These are phyloP conservation scores for Colletotrichum salicis DNA, from an alignment of 2,329 filamentous ascomycete species.

Conservation along the genomic window DNA sequence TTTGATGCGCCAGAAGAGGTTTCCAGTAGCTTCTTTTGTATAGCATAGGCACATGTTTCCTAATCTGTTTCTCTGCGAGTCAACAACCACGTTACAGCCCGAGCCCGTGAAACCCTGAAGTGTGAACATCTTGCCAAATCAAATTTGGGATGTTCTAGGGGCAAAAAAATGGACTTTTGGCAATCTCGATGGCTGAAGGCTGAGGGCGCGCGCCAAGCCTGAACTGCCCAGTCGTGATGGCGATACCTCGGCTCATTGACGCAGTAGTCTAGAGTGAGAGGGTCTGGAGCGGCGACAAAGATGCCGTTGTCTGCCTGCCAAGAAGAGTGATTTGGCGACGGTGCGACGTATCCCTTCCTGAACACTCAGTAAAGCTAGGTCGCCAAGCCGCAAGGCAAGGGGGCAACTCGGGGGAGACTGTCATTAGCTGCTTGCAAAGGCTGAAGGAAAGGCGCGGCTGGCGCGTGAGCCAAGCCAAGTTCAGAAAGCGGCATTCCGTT, in stretches of 20 bases:
- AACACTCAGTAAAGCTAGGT: background rate
- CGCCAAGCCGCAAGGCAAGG: background rate
- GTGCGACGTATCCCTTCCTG: background rate
- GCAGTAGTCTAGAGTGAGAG: background rate
- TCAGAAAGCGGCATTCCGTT: background rate
- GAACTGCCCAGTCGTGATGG: conserved; percentile 1
- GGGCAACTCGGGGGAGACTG: background rate
- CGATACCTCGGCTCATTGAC: conserved; percentile 3
- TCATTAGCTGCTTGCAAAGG: background rate
- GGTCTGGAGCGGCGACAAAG: background rate
- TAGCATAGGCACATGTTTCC: background rate
- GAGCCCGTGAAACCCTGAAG: background rate
- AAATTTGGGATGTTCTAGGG: background rate
- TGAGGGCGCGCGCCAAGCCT: conserved; percentile 12
- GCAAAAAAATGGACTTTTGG: background rate
- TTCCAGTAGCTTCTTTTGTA: background rate
- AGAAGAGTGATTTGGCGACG: background rate
- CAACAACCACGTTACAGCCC: background rate
- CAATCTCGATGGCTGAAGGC: conserved; percentile 9
- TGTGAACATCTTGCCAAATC: background rate
- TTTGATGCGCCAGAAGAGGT: background rate
- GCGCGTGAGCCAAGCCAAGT: background rate
- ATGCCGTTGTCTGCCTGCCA: conserved; percentile 13
- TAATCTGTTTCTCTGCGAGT: background rate
- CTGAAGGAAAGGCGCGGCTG: conserved; percentile 23